Percentiles rank a stretch among this genome's conserved stretches.
These are phyloP conservation scores for Cercospora zeina DNA, from an alignment of 2,329 filamentous ascomycete species.

Conservation along the genomic window DNA sequence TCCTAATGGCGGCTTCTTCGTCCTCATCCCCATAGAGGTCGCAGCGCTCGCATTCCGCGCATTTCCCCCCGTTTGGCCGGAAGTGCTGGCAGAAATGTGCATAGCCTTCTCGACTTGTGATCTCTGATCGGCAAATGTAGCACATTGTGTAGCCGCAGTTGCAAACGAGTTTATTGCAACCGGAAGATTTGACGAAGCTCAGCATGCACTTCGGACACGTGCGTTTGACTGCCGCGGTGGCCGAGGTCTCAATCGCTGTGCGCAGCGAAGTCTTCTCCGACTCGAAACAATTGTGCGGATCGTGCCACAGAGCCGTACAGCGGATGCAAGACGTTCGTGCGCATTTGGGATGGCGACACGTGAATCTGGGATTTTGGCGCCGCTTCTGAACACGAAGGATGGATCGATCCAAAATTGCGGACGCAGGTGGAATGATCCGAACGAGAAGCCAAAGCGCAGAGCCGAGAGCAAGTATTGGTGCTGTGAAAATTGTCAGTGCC, in stretches of 20 bases:
- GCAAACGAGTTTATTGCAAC: slow-evolving; percentile 96
- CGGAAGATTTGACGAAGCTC: slow-evolving; percentile 86
- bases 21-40: slow-evolving; percentile 54
- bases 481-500: slow-evolving; percentile 36
- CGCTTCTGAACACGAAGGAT: slow-evolving; percentile 68
- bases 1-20: slow-evolving; percentile 46
- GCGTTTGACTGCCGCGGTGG: slow-evolving; percentile 90
- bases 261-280: slow-evolving; percentile 77
- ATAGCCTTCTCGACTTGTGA: slow-evolving; percentile 69
- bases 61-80: slow-evolving; percentile 73
- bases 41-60: slow-evolving; percentile 69
- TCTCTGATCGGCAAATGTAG: slow-evolving; percentile 77
- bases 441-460: slow-evolving; percentile 23
- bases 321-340: slow-evolving; percentile 71
- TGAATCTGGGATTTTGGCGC: slow-evolving; percentile 72
- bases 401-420: slow-evolving; percentile 34
- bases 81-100: slow-evolving; percentile 97
- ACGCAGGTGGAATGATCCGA: slow-evolving; percentile 22
- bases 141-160: slow-evolving; percentile 98
- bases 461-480: slow-evolving; percentile 57
- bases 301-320: slow-evolving; percentile 79
- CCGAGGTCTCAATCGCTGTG: slow-evolving; percentile 86
- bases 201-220: slow-evolving; percentile 90
- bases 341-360: slow-evolving; percentile 71
- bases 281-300: slow-evolving; percentile 89